phyloP scores from a whole-genome alignment of 305 asterid genomes.

The Fraxinus sp. region DNA sequence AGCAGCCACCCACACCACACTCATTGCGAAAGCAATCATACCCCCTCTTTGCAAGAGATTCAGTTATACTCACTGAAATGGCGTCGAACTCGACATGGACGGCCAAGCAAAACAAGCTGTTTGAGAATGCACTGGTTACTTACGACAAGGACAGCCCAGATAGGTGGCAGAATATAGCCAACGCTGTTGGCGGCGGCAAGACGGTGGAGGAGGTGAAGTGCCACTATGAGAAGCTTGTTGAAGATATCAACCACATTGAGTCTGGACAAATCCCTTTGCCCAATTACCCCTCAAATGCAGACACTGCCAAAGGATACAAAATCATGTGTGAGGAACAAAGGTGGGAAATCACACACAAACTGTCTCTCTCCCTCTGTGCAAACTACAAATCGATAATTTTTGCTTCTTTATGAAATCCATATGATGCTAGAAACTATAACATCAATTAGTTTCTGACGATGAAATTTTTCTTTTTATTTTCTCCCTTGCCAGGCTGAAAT shows the following conservation, averaged over 20 bases:
- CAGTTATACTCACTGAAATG: constrained; percentile 22
- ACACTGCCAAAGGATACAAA: constrained; percentile 14
- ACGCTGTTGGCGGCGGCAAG: constrained; percentile 61
- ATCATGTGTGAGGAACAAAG: constrained; percentile 36
- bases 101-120: constrained; percentile 51
- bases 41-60: not conserved
- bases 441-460: not conserved
- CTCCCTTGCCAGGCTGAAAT: constrained; percentile 38
- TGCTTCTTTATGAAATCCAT: not conserved
- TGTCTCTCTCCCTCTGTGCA: not conserved
- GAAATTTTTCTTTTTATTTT: not conserved
- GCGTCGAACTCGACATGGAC: constrained; percentile 57
- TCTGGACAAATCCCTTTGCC: constrained; percentile 59
- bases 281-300: constrained; percentile 32
- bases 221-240: constrained; percentile 42
- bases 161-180: constrained; percentile 57
- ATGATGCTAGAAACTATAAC: not conserved
- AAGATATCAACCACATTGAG: constrained; percentile 52
- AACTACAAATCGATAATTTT: not conserved
- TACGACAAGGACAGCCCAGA: constrained; percentile 52
- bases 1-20: constrained; percentile 13
- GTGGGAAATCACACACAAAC: constrained; percentile 10
- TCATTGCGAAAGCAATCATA: not conserved
- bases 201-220: constrained; percentile 46
- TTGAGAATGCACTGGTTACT: constrained; percentile 59